Base-by-base conservation (phyloP, 2,329 filamentous ascomycete genomes). In the Cladosporium sp. region DNA sequence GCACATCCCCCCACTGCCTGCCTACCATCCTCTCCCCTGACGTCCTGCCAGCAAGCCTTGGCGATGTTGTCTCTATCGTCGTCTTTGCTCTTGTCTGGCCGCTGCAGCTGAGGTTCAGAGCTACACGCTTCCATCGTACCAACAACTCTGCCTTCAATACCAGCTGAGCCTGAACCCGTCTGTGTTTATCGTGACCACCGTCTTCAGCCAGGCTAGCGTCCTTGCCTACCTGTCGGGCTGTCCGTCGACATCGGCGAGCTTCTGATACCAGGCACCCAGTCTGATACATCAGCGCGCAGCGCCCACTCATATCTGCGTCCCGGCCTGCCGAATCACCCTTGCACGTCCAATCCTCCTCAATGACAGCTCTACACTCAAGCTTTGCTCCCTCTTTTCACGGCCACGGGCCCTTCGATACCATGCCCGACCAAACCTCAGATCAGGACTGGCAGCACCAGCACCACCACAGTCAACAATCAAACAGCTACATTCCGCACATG, bases 391-490 rank as follows among this genome's bases (percentile, higher is more conserved):
- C 66, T 15, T 63, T 67, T 14, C 44, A 65, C 34, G 60, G 64
- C 24, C 62, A 52, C 51, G 51, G 52, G 18, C 63, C 57, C 24
- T 52, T 64, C 28, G 55, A 57, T 54, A 61, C 38, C 15, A 68
- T 70, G 68, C 59, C 68, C 30, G 64, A 68, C 38, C 49, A 64
- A 52, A 12, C 44, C 18, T 14, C 66, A 30, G 65, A 68, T 32
- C 60, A 66, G 21, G 59, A 69, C 15, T 68, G 67, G 67, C 65
- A 64, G 32, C 64, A 67, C 24, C 61, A 67, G 41, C 64, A 59
- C 18, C 59, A 64, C 18, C 64, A 66, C 7, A n/a, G 34, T 24
- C 59, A 66, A 32, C 66, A 58, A 36, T 14, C 47, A 63, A n/a
- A 52, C 30, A 59, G 51, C 28, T 65, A 59, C 64, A 60, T 60